A percentile compares a stretch with the other conserved stretches of the same genome.
These are phyloP conservation scores for Cytospora paraplurivora DNA, from an alignment of 2,329 filamentous ascomycete species.

Conservation along the genomic window DNA sequence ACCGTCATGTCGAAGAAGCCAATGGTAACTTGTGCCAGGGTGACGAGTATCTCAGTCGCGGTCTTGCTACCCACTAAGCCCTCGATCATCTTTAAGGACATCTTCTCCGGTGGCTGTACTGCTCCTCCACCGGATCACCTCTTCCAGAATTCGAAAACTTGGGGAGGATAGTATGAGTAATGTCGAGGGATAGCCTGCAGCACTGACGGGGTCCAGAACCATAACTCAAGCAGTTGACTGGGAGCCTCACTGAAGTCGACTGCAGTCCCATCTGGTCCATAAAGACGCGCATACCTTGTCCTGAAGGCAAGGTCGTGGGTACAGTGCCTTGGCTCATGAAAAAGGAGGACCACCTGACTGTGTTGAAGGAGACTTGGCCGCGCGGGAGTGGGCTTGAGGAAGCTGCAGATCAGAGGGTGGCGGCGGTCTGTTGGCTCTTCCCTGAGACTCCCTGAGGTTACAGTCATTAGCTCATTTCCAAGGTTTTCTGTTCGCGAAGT, in stretches of 20 bases:
- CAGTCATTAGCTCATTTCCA: neutral
- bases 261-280: neutral
- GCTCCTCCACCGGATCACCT: neutral
- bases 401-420: conserved; percentile 21
- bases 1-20: conserved; percentile 58
- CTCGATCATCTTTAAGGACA: neutral
- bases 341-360: conserved; percentile 17
- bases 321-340: conserved; percentile 24
- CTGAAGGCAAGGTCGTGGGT: conserved; percentile 15
- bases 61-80: neutral
- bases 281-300: conserved; percentile 3
- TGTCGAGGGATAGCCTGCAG: conserved; percentile 19
- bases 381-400: neutral
- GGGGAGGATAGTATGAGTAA: conserved; percentile 42
- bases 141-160: conserved; percentile 48
- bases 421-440: conserved; percentile 4
- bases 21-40: conserved; percentile 54
- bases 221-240: conserved; percentile 20
- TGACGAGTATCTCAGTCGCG: conserved; percentile 30
- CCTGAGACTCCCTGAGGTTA: neutral
- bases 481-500: no score
- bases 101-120: neutral
- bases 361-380: conserved; percentile 14
- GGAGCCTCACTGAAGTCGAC: conserved; percentile 26
- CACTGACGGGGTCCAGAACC: conserved; percentile 17